Base-by-base conservation (phyloP, 805 yeast species). In the Saturnispora sanitii region DNA sequence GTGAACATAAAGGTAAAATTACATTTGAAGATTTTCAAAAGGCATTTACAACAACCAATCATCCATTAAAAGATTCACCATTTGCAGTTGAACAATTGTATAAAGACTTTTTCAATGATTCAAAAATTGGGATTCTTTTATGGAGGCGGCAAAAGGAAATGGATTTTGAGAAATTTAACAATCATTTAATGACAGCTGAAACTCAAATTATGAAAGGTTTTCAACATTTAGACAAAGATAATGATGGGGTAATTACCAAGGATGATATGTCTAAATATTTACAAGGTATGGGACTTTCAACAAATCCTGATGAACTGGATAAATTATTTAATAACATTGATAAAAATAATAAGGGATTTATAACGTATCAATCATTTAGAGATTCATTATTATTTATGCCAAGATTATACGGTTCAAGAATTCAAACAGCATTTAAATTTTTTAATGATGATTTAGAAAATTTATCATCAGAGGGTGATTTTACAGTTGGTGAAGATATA, bases 391-490 rank as follows among this genome's bases (percentile, higher is more conserved):
- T 88, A 38, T 74, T 90, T 50, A 79, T 92, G 64, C 98, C 98
- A 4, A 66, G 92, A 38, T 61, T 75, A 17, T 69, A 77, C 45
- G 94, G 92, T 2, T 80, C 90, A 4, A 65, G 92, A 53, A 77
- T 77, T 46, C 72, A 74, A 51, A 81, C 96, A 0, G 96, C 95
- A 4, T 90, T 78, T 58, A 70, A 74, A 34, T 84, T 79, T 56
- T 79, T 88, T 46, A 77, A 75, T 43, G 94, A 84, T 50, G 92
- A 83, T 48, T 56, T 74, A 40, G 73, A 78, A 20, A 95, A 85
- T 53, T 61, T 87, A 32, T 79, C 90, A 4, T 75, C 94, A 0
- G 97, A 90, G 52, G 96, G 96, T 58, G 97, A 90, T 61, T 86
- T 88, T 46, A 80, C 94, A 0, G 69, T 90, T 28, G 79, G 81